These are phyloP conservation scores for Sporothrix brunneoviolacea DNA, from an alignment of 2,329 filamentous ascomycete genomes.

Conservation along the genomic window DNA sequence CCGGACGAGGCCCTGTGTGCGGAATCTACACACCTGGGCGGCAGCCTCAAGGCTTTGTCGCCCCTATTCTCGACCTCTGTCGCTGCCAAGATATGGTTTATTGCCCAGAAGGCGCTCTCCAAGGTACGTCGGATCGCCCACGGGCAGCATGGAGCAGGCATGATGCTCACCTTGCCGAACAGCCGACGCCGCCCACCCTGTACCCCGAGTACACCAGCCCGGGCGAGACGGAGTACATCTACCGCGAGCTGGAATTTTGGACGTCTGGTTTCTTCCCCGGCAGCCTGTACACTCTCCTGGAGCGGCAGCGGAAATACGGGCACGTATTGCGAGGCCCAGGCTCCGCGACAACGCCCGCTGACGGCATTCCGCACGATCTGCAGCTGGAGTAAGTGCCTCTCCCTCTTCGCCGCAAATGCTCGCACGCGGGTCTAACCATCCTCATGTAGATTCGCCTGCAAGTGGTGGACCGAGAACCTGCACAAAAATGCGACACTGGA, in stretches of 20 bases:
- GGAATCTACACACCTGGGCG: too few species aligned
- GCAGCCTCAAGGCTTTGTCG: too few species aligned
- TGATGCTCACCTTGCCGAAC: neutral
- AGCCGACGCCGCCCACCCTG: neutral
- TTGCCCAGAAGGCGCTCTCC: neutral
- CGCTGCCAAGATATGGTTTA: neutral
- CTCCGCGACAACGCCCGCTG: slow-evolving; percentile 15
- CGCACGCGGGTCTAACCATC: too few species aligned
- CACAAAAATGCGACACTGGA: slow-evolving; percentile 28
- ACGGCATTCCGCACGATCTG: slow-evolving; percentile 20
- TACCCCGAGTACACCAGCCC: neutral
- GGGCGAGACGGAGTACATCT: neutral
- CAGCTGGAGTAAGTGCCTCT: too few species aligned
- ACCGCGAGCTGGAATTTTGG: slow-evolving; percentile 30
- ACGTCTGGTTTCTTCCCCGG: slow-evolving; percentile 44
- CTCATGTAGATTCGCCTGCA: slow-evolving; percentile 32
- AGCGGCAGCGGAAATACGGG: slow-evolving; percentile 26
- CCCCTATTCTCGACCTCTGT: too few species aligned
- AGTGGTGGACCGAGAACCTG: slow-evolving; percentile 36
- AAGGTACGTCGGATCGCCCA: too few species aligned
- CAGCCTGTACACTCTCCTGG: slow-evolving; percentile 34
- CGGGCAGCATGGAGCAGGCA: too few species aligned
- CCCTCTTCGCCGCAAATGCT: too few species aligned
- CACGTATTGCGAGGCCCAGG: neutral
- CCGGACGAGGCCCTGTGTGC: too few species aligned